Percentiles rank a stretch among this genome's conserved stretches.
phyloP scores from a whole-genome alignment of 176 grass and related monocot species.

The Paspalum notatum region DNA sequence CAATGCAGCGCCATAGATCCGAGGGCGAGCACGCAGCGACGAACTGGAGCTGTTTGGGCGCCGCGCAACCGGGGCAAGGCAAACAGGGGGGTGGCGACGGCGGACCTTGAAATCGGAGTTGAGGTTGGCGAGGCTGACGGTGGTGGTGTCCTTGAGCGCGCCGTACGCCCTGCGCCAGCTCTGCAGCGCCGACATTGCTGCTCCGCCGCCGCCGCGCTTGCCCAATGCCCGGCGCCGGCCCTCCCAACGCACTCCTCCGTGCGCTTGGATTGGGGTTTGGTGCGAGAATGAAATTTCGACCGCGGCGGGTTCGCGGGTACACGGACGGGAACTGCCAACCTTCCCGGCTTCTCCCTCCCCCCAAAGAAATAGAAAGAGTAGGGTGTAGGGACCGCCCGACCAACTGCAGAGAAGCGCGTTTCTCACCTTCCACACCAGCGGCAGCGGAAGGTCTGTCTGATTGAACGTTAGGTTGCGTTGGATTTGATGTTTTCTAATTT shows the following conservation, averaged over 20 bases:
- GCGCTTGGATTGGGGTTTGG: neutral
- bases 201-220: neutral
- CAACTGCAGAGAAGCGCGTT: slow-evolving; percentile 23
- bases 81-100: neutral
- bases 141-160: slow-evolving; percentile 89
- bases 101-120: slow-evolving; percentile 96
- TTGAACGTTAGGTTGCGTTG: neutral
- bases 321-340: neutral
- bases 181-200: slow-evolving; percentile 73
- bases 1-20: slow-evolving; percentile 38
- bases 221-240: neutral
- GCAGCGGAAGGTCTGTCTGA: neutral
- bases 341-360: neutral
- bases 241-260: neutral
- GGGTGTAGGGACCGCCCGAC: neutral
- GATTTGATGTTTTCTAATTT: neutral
- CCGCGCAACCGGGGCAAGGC: neutral
- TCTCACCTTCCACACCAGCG: slow-evolving; percentile 25
- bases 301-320: slow-evolving; percentile 23
- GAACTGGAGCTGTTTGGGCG: neutral
- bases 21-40: neutral
- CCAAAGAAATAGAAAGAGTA: slow-evolving; percentile 22
- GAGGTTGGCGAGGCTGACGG: slow-evolving; percentile 86
- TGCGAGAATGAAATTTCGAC: slow-evolving; percentile 33
- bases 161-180: slow-evolving; percentile 96